Percentiles rank a stretch among this genome's conserved stretches.
Evolutionary conservation across 768 basidiomycete genomes (phyloP).

Genomic region (Mycena kentingensis): DNA sequence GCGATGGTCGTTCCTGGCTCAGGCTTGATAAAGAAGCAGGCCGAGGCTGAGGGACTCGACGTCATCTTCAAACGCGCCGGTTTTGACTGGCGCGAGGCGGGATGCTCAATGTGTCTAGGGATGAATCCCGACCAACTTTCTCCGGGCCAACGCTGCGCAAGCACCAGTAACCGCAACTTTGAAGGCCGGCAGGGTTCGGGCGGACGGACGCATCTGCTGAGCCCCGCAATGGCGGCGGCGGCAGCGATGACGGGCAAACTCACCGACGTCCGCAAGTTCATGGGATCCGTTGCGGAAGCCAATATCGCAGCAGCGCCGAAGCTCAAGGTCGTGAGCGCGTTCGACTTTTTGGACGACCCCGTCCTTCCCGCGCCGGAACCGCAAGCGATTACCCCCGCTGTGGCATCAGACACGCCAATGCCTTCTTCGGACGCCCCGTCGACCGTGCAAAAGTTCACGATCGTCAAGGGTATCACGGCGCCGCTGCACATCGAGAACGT

Average conservation of each 20-base stretch:
- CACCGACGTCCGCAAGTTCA: conserved; percentile 79
- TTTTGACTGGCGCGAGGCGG: conserved; percentile 94
- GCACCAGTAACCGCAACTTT: conserved; percentile 92
- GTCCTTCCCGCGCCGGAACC: conserved; percentile 58
- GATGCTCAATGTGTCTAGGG: conserved; percentile 94
- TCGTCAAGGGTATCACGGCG: conserved; percentile 74
- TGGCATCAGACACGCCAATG: conserved; percentile 36
- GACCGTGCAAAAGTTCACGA: conserved; percentile 60
- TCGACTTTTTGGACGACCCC: conserved; percentile 78
- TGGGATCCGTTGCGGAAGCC: conserved; percentile 49
- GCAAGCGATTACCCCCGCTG: conserved; percentile 34
- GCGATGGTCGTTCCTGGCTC: conserved; percentile 95
- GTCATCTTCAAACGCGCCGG: conserved; percentile 86
- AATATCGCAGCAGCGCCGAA: conserved; percentile 48
- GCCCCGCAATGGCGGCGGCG: conserved; percentile 91
- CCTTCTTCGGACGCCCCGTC: conserved; percentile 48
- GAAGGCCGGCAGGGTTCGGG: conserved; percentile 88
- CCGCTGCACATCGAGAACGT: conserved; percentile 83
- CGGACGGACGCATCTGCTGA: conserved; percentile 86
- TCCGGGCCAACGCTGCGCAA: conserved; percentile 84
- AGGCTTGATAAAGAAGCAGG: conserved; percentile 86
- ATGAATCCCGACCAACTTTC: conserved; percentile 93
- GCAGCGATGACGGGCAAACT: conserved; percentile 85
- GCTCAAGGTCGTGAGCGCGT: conserved; percentile 69
- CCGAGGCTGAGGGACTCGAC: conserved; percentile 87